Base-by-base conservation (phyloP, 345 rosid species). In the Laguncularia racemosa region DNA sequence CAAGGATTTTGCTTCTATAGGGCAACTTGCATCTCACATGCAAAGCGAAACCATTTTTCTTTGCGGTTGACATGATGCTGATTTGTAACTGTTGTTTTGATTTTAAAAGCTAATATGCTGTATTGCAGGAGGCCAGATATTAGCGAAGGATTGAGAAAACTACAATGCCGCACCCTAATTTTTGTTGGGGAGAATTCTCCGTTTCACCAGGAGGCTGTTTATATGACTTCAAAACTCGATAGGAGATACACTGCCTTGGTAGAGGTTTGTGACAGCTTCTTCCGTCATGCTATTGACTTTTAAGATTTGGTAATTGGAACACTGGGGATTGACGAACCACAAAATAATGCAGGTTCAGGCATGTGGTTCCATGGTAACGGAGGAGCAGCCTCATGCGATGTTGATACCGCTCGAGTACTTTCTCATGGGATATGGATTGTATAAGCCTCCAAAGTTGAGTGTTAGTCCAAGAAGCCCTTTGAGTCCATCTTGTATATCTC, bases 351-450 rank as follows among this genome's bases (percentile, higher is more conserved):
- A 91, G 98, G 98, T 92, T 58, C 95, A 84, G 72, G 96, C 85
- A 60, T 87, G 97, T 64, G 99, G 99, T 48, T 89, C 99, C 0
- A 64, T 87, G 83, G 99, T 93, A 67, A 93, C 92, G 0, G 92
- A 93, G 80, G 99, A 89, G 62, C 97, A 93, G 65, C 99, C 99
- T 19, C 90, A 89, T 53, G 97, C 99, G 23, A 93, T 93, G 97
- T 67, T 89, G 60, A 87, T 93, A 68, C 96, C 99, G 11, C 50
- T 93, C 70, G 99, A 93, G 69, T 93, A 84, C 74, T 93, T 93
- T 51, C 72, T 89, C 50, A 84, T 80, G 81, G 97, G 90, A 38
- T 93, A 74, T 45, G 90, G 95, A 15, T 64, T 93, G 57, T 89
- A 76, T 76, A 81, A 83, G 63, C 95, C 86, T 43, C 72, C 88